Percentiles rank a stretch among this genome's conserved stretches.
Conservation (phyloP, 192 early-diverging fungal genomes). For the Gamsiella multidivaricata region DNA sequence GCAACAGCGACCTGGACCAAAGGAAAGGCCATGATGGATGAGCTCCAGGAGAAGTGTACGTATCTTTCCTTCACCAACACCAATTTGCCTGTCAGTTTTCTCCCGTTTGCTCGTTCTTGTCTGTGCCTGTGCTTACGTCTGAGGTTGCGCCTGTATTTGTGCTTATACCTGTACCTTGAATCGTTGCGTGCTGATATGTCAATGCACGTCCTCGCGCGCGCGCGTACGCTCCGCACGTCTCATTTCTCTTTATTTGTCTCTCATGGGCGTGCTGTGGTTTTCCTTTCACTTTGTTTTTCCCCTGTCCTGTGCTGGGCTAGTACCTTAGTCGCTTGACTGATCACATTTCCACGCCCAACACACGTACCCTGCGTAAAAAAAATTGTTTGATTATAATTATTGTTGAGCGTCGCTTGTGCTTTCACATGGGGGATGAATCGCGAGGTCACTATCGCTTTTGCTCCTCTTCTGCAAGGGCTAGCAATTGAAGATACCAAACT, state of each 20-base stretch:
- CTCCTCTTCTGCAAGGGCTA: background rate
- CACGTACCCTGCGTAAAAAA: background rate
- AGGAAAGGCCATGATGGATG: constrained; percentile 76
- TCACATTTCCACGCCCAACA: constrained; percentile 43
- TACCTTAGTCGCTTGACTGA: constrained; percentile 35
- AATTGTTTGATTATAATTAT: constrained; percentile 13
- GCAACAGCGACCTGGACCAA: constrained; percentile 66
- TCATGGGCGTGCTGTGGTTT: background rate
- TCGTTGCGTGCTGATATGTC: no score
- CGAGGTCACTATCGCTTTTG: background rate
- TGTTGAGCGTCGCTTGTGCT: constrained; percentile 34
- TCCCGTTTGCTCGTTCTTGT: background rate
- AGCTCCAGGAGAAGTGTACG: constrained; percentile 73
- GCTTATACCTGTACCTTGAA: no score
- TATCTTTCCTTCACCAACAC: background rate
- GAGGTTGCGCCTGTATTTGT: background rate
- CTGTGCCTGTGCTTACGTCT: background rate
- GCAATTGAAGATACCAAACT: constrained; percentile 1
- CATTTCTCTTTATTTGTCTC: background rate
- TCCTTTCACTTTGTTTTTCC: background rate
- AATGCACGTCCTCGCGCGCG: background rate
- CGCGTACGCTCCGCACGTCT: background rate
- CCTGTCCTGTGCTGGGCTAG: background rate
- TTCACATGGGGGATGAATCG: constrained; percentile 37
- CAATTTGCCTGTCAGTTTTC: background rate